Conservation (phyloP, 1,139 yeast genomes). For the Entelexis sorbosivorans region DNA sequence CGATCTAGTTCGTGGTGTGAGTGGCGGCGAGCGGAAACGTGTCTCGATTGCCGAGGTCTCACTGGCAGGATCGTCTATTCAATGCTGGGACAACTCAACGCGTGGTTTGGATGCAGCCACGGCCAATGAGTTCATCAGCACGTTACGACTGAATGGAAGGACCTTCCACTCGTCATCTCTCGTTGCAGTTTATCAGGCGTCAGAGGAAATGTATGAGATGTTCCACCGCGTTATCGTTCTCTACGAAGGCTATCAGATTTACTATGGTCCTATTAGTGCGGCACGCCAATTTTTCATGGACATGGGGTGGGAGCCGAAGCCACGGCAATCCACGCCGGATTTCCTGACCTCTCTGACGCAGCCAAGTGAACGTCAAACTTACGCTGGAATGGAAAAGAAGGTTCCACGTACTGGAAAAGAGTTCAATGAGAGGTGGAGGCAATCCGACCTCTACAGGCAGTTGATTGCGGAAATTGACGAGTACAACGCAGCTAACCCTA, state of each 20-base stretch:
- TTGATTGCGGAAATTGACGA: slow-evolving; percentile 37
- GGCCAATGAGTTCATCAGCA: slow-evolving; percentile 61
- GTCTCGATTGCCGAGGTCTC: slow-evolving; percentile 66
- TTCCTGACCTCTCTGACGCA: slow-evolving; percentile 68
- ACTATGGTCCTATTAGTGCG: slow-evolving; percentile 47
- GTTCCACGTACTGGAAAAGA: slow-evolving; percentile 64
- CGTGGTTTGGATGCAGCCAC: slow-evolving; percentile 69
- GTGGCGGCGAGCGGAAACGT: slow-evolving; percentile 79
- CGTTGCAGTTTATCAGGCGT: slow-evolving; percentile 75
- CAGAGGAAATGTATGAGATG: slow-evolving; percentile 62
- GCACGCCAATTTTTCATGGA: slow-evolving; percentile 52
- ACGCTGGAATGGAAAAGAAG: slow-evolving; percentile 45
- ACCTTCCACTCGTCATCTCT: slow-evolving; percentile 50
- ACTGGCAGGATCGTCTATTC: slow-evolving; percentile 50
- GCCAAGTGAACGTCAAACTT: slow-evolving; percentile 52
- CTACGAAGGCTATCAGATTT: slow-evolving; percentile 70
- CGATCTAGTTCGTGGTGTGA: slow-evolving; percentile 64
- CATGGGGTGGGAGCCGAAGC: slow-evolving; percentile 65
- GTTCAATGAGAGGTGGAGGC: slow-evolving; percentile 54
- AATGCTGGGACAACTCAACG: slow-evolving; percentile 68
- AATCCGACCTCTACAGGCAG: slow-evolving; percentile 42
- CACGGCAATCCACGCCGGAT: slow-evolving; percentile 75
- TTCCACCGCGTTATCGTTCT: slow-evolving; percentile 66
- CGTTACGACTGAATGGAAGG: slow-evolving; percentile 53
- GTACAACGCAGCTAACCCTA: slow-evolving; percentile 26